Evolutionary conservation across 2,329 filamentous ascomycete genomes (phyloP), one percentile per base, ranked within the genome.

Genomic region (Calcarisporium arbuscula): DNA sequence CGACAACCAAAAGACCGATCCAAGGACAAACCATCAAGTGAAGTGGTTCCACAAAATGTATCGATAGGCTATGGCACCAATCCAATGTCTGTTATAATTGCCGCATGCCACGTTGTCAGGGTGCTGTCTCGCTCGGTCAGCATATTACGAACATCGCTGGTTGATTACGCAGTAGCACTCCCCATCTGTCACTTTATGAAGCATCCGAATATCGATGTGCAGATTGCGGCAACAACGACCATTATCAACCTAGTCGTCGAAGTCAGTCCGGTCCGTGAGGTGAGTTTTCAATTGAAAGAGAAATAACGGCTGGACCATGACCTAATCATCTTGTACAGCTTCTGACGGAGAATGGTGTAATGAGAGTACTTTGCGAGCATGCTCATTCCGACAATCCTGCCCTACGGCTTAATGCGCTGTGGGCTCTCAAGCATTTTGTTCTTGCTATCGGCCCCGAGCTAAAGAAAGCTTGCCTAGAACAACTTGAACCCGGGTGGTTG

Each of bases 401-500:
- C 30, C 67, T 96, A 34, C 78, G 87, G 17, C 70, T 94, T 18
- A 88, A 92, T 49, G 88, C 89, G 16, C 62, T 98, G 2, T 98
- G 92, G 90, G 87, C 88, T 6, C 65, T 98, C 38, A 96, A 96
- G 54, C 87, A 96, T 59, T 72, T 95, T 32, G 82, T 94, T 4
- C 74, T 84, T 43, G 80, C 78, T 16, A 77, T 84, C 6, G 72
- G 74, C 14, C 78, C 82, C 28, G 74, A 82, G 10, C 66, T 85
- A 45, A 94, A 92, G 60, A 82, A 82, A 49, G 72, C 75, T 30
- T 86, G 86, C 40, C 64, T 96, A 10, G 79, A 89, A 32, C 79
- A 85, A 50, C 69, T 96, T 5, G 80, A 80, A 8, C 74, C 85
- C 1, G 78, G 76, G 9, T 95, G 87, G 85, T 70, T 96, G 10